A percentile compares a stretch with the other conserved stretches of the same genome.
Conservation (phyloP, 768 basidiomycete species). For the Mycena olivaceomarginata region DNA sequence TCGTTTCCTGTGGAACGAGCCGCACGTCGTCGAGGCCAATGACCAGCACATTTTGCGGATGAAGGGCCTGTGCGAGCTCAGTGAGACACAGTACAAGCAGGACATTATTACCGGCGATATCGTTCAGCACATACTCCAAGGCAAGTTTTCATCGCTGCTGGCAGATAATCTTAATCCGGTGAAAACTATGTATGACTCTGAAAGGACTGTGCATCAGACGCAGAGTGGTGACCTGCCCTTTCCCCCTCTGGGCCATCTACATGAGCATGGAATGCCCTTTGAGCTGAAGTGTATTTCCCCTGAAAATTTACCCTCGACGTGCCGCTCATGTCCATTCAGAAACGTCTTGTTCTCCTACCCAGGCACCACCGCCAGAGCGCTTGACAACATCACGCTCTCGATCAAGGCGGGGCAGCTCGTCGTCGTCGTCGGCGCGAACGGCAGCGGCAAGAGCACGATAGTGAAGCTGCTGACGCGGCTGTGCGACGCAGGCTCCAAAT, state of each 20-base stretch:
- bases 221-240: conserved; percentile 33
- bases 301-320: background rate
- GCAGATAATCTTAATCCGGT: background rate
- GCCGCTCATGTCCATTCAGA: conserved; percentile 45
- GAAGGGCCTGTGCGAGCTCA: conserved; percentile 34
- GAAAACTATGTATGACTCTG: conserved; percentile 35
- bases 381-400: conserved; percentile 58
- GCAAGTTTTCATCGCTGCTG: background rate
- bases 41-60: conserved; percentile 37
- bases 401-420: conserved; percentile 65
- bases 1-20: conserved; percentile 11
- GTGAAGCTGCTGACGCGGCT: conserved; percentile 64
- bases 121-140: conserved; percentile 29
- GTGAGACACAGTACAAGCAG: conserved; percentile 37
- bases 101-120: conserved; percentile 43
- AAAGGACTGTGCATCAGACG: conserved; percentile 24
- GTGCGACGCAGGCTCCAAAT: conserved; percentile 53
- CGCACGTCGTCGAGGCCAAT: conserved; percentile 32
- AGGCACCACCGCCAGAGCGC: conserved; percentile 43
- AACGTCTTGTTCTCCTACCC: conserved; percentile 62
- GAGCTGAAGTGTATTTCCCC: conserved; percentile 36
- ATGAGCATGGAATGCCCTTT: conserved; percentile 39
- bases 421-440: conserved; percentile 67
- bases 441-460: conserved; percentile 66
- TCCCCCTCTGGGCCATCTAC: conserved; percentile 29